Percentiles rank a stretch among this genome's conserved stretches.
phyloP scores from a whole-genome alignment of 352 stramenopile genomes.

The Pythium aphanidermatum region DNA sequence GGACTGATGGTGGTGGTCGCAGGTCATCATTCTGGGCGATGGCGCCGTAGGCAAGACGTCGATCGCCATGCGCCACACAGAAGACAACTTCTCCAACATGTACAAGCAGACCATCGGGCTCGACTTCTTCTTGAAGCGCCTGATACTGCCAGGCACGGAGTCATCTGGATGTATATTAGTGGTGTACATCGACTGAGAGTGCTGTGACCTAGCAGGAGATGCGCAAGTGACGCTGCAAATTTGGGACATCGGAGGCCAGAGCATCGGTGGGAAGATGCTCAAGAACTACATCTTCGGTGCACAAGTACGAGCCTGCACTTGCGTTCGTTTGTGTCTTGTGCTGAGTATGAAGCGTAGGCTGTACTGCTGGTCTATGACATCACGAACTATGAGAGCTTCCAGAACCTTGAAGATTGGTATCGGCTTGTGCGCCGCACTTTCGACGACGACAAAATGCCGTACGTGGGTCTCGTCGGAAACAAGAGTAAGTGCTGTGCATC shows the following conservation, averaged over 20 bases:
- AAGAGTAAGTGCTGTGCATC: constrained; percentile 55
- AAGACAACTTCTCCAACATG: constrained; percentile 89
- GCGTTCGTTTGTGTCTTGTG: neutral
- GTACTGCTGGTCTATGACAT: constrained; percentile 94
- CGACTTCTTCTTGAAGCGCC: constrained; percentile 94
- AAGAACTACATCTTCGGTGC: constrained; percentile 94
- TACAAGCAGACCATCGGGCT: constrained; percentile 96
- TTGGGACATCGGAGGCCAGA: constrained; percentile 87
- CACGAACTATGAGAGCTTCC: constrained; percentile 94
- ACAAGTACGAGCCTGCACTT: constrained; percentile 35
- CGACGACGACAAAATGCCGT: constrained; percentile 78
- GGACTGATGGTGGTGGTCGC: neutral
- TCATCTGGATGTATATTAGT: neutral
- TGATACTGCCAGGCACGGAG: constrained; percentile 81
- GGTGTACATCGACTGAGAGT: neutral
- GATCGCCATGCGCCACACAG: constrained; percentile 88
- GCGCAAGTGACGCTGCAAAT: constrained; percentile 90
- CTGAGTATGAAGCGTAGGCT: constrained; percentile 27
- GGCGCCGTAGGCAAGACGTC: constrained; percentile 95
- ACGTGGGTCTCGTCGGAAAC: constrained; percentile 89
- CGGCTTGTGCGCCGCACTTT: constrained; percentile 88
- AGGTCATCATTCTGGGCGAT: constrained; percentile 93
- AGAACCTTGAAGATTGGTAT: constrained; percentile 95
- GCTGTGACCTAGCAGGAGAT: constrained; percentile 40
- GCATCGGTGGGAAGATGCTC: constrained; percentile 54